These are phyloP conservation scores for Penicillium silybi DNA, from an alignment of 495 filamentous ascomycete species.

Conservation along the genomic window DNA sequence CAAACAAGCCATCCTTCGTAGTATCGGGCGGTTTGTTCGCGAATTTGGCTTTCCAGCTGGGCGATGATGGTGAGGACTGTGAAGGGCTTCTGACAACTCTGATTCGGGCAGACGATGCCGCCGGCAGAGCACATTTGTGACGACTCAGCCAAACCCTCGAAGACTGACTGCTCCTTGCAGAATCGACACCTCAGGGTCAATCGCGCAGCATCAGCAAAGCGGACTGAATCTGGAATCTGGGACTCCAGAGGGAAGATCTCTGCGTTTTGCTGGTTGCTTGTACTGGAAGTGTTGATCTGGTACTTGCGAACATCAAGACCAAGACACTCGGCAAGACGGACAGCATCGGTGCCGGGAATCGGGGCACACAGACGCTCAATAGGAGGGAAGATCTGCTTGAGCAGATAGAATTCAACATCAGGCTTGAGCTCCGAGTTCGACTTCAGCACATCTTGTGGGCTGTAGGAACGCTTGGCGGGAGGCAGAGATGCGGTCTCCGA, in stretches of 20 bases:
- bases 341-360: slow-evolving; percentile 84
- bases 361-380: slow-evolving; percentile 97
- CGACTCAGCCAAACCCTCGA: slow-evolving; percentile 65
- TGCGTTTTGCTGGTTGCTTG: slow-evolving; percentile 48
- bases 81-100: slow-evolving; percentile 58
- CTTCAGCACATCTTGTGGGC: slow-evolving; percentile 80
- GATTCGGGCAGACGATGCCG: slow-evolving; percentile 69
- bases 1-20: slow-evolving; percentile 91
- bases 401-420: slow-evolving; percentile 93
- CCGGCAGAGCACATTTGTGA: slow-evolving; percentile 57
- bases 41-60: slow-evolving; percentile 81
- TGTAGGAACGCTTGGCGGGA: slow-evolving; percentile 82
- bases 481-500: slow-evolving; percentile 59
- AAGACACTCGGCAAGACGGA: slow-evolving; percentile 85
- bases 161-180: slow-evolving; percentile 68
- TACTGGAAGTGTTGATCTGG: slow-evolving; percentile 58
- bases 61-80: slow-evolving; percentile 71
- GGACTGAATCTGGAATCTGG: slow-evolving; percentile 78
- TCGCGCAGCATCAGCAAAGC: slow-evolving; percentile 75
- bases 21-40: slow-evolving; percentile 72
- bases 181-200: slow-evolving; percentile 73
- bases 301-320: slow-evolving; percentile 90
- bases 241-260: slow-evolving; percentile 84
- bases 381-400: slow-evolving; percentile 97
- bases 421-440: slow-evolving; percentile 67